A percentile compares a stretch with the other conserved stretches of the same genome.
phyloP scores from a whole-genome alignment of 495 filamentous ascomycete genomes.

The Aspergillus asperescens region DNA sequence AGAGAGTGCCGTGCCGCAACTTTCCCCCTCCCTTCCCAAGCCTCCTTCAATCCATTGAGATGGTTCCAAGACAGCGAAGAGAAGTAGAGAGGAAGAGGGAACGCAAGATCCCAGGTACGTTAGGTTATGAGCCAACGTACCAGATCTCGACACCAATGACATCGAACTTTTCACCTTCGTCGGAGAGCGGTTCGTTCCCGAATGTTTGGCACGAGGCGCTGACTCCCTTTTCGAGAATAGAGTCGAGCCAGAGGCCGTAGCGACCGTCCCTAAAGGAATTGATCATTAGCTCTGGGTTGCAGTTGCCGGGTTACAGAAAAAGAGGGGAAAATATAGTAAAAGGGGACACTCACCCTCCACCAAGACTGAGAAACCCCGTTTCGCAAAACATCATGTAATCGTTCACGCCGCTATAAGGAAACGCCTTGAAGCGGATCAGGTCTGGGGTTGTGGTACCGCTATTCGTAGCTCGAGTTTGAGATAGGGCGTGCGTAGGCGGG shows the following conservation, averaged over 20 bases:
- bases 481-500: constrained; percentile 27
- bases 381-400: constrained; percentile 97
- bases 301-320: not conserved
- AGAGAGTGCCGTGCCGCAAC: not conserved
- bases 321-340: not conserved
- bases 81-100: not conserved
- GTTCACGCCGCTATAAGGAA: constrained; percentile 91
- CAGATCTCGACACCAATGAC: constrained; percentile 89
- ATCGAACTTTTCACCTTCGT: constrained; percentile 89
- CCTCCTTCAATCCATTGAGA: not conserved
- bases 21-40: not conserved
- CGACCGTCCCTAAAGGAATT: constrained; percentile 61
- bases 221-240: constrained; percentile 78
- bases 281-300: constrained; percentile 9
- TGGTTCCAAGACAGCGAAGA: no score
- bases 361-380: constrained; percentile 73
- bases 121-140: constrained; percentile 53
- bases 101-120: not conserved
- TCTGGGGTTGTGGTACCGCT: constrained; percentile 50
- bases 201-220: constrained; percentile 81
- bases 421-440: constrained; percentile 88
- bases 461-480: constrained; percentile 17
- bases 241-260: constrained; percentile 91
- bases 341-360: constrained; percentile 58
- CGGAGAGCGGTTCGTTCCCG: constrained; percentile 92